These are phyloP conservation scores for Cryphonectria parasitica DNA, from an alignment of 2,329 filamentous ascomycete species.

Conservation along the genomic window DNA sequence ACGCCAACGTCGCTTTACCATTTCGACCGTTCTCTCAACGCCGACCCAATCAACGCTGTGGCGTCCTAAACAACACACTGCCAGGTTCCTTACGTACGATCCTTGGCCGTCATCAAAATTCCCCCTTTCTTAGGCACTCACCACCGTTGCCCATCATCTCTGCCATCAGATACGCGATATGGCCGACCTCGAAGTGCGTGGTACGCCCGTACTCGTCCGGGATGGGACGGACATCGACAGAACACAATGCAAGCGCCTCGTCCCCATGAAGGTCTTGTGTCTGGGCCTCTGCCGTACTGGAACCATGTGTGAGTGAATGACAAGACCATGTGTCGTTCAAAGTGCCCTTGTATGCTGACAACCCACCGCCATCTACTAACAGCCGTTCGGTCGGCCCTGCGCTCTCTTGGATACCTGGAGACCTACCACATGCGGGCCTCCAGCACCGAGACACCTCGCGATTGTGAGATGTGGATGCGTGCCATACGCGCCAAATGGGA, in stretches of 20 bases:
- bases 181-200: conserved; percentile 13
- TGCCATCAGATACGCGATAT: background rate
- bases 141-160: background rate
- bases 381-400: conserved; percentile 27
- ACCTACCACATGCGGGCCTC: conserved; percentile 29
- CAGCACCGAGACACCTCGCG: conserved; percentile 28
- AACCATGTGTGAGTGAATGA: conserved; percentile 23
- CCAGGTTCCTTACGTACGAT: background rate
- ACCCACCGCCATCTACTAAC: background rate
- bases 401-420: conserved; percentile 27
- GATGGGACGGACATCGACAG: conserved; percentile 65
- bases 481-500: conserved; percentile 35
- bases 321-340: background rate
- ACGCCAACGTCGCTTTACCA: background rate
- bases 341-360: background rate
- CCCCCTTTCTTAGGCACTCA: background rate
- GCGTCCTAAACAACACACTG: background rate
- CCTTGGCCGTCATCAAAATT: background rate
- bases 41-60: background rate
- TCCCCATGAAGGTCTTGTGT: conserved; percentile 74
- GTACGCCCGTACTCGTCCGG: conserved; percentile 22
- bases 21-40: background rate
- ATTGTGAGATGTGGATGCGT: conserved; percentile 33
- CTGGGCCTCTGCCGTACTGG: conserved; percentile 64
- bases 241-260: conserved; percentile 64